Evolutionary conservation across 2,329 filamentous ascomycete genomes (phyloP).

Genomic region (Fusarium illudens): DNA sequence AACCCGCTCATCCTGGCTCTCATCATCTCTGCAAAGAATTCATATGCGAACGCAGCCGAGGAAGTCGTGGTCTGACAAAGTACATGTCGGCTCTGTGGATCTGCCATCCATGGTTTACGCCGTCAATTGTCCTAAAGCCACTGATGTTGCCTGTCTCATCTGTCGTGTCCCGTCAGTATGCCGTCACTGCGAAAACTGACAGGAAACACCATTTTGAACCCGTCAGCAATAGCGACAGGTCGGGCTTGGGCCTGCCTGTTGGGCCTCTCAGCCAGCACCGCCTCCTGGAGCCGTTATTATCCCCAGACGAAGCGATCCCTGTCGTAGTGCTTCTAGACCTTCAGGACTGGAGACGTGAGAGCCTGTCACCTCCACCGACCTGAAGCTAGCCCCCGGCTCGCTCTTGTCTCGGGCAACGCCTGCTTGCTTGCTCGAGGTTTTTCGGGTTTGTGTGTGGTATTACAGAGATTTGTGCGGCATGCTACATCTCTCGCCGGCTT

Average conservation of each 20-base stretch:
- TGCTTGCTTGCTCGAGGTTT: background rate
- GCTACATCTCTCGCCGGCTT: background rate
- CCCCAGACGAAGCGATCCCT: background rate
- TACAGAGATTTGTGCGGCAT: slow-evolving; percentile 2
- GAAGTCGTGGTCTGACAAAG: background rate
- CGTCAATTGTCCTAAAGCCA: slow-evolving; percentile 1
- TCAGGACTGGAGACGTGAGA: background rate
- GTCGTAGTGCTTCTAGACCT: slow-evolving; percentile 3
- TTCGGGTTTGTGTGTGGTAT: slow-evolving; percentile 13
- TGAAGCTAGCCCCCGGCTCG: background rate
- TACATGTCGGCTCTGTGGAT: background rate
- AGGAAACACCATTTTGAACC: slow-evolving; percentile 5
- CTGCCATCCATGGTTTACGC: slow-evolving; percentile 4
- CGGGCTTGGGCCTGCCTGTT: background rate
- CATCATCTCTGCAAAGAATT: background rate
- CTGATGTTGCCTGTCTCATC: background rate
- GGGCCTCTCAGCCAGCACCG: background rate
- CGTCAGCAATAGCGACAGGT: background rate
- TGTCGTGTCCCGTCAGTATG: slow-evolving; percentile 5
- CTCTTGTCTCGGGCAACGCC: background rate
- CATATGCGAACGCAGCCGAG: background rate
- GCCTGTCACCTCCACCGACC: slow-evolving; percentile 1
- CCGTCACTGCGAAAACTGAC: slow-evolving; percentile 4
- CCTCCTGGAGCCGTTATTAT: background rate
- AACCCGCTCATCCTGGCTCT: background rate